phyloP scores from a whole-genome alignment of 257 asterid genomes.

The Solanum verrucosum region DNA sequence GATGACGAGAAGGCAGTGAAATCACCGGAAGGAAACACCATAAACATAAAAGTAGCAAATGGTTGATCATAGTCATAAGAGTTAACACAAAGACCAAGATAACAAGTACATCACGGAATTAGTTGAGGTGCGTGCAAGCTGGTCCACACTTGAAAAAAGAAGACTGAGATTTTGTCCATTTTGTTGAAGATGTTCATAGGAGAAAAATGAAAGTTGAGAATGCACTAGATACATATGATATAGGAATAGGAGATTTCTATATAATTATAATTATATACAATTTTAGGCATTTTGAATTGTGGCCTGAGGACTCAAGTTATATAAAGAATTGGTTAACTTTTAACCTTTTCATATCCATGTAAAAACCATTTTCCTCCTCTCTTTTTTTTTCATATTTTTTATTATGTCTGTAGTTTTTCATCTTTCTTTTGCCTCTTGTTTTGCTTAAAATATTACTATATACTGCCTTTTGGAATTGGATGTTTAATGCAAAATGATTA shows the following conservation, averaged over 20 bases:
- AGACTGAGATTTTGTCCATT: neutral
- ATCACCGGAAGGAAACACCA: conserved; percentile 1
- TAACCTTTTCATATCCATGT: neutral
- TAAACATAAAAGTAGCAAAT: neutral
- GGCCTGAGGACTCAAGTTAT: neutral
- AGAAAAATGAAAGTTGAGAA: neutral
- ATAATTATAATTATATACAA: neutral
- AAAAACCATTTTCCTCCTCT: neutral
- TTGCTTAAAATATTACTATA: neutral
- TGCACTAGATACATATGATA: neutral
- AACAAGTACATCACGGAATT: neutral
- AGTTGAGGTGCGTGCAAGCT: neutral
- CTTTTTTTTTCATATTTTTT: neutral
- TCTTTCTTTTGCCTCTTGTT: neutral
- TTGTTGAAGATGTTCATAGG: neutral
- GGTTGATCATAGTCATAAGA: neutral
- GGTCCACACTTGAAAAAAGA: neutral
- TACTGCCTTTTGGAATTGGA: neutral
- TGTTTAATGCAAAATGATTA: neutral
- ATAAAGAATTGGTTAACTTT: neutral
- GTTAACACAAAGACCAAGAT: neutral
- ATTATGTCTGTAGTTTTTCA: neutral
- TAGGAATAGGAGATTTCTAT: neutral
- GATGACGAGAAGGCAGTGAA: conserved; percentile 36
- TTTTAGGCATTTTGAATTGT: neutral